These are phyloP conservation scores for Neltuma alba DNA, from an alignment of 306 rosid species.

Conservation along the genomic window DNA sequence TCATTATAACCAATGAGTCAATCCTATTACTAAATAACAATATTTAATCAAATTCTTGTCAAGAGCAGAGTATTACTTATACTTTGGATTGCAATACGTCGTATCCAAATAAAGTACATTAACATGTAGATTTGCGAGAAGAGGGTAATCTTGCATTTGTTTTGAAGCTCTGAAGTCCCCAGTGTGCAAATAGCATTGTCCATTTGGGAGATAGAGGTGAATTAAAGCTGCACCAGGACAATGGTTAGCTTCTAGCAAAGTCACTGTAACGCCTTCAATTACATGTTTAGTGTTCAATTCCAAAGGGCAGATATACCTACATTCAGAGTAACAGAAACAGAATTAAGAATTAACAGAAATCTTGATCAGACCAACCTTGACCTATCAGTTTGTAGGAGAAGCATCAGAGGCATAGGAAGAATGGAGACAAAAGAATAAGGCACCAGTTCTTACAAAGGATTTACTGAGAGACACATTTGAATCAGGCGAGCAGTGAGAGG, in stretches of 20 bases:
- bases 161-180: slow-evolving; percentile 63
- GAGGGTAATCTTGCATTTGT: slow-evolving; percentile 47
- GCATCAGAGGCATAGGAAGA: slow-evolving; percentile 10
- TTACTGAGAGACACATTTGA: slow-evolving; percentile 55
- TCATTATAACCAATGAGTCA: slow-evolving; percentile 14
- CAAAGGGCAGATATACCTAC: slow-evolving; percentile 50
- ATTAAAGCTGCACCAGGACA: slow-evolving; percentile 69
- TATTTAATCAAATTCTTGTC: not conserved
- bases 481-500: slow-evolving; percentile 51
- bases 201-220: slow-evolving; percentile 51
- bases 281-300: slow-evolving; percentile 45
- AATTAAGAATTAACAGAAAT: slow-evolving; percentile 16
- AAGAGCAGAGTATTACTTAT: slow-evolving; percentile 44
- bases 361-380: slow-evolving; percentile 8
- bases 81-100: slow-evolving; percentile 61
- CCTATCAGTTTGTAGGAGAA: not conserved
- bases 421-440: not conserved
- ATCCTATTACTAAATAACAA: slow-evolving; percentile 12
- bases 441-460: slow-evolving; percentile 47
- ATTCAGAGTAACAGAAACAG: slow-evolving; percentile 22
- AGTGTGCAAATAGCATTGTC: slow-evolving; percentile 55
- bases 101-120: slow-evolving; percentile 61
- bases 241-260: slow-evolving; percentile 60
- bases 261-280: slow-evolving; percentile 54
- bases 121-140: slow-evolving; percentile 47